Conservation (phyloP, 192 early-diverging fungal species). For the Rhizoclosmatium sp. region DNA sequence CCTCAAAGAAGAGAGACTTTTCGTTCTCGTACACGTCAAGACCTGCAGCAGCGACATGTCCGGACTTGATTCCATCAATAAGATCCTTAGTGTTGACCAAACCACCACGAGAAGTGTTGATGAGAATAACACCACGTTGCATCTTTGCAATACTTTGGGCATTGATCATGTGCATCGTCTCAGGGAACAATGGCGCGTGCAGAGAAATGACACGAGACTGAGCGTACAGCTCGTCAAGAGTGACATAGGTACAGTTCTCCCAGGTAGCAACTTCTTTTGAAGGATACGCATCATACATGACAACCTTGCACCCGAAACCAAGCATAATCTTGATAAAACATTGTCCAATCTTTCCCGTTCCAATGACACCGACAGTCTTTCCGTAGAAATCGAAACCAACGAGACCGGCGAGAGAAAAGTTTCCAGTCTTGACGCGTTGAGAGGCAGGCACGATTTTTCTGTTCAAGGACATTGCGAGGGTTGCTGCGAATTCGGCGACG, state of each 20-base stretch:
- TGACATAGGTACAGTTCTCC: conserved; percentile 42
- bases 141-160: conserved; percentile 48
- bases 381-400: conserved; percentile 61
- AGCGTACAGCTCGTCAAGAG: conserved; percentile 48
- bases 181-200: conserved; percentile 51
- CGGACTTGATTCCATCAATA: conserved; percentile 52
- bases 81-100: conserved; percentile 52
- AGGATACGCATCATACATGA: conserved; percentile 56
- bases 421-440: conserved; percentile 37
- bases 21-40: conserved; percentile 64
- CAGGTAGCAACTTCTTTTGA: conserved; percentile 42
- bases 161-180: conserved; percentile 57
- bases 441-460: conserved; percentile 51
- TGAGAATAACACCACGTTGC: conserved; percentile 53
- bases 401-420: conserved; percentile 56
- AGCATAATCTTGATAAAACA: conserved; percentile 54
- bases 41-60: conserved; percentile 53
- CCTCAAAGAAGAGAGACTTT: conserved; percentile 53
- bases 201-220: conserved; percentile 54
- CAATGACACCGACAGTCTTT: conserved; percentile 57
- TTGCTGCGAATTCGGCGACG: conserved; percentile 58
- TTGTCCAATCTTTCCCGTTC: conserved; percentile 57
- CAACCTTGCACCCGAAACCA: conserved; percentile 57
- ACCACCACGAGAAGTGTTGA: conserved; percentile 57
- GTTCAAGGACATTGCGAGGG: conserved; percentile 53